Evolutionary conservation across 129 eudicot genomes (phyloP).

Genomic region (Scalesia atractyloides): DNA sequence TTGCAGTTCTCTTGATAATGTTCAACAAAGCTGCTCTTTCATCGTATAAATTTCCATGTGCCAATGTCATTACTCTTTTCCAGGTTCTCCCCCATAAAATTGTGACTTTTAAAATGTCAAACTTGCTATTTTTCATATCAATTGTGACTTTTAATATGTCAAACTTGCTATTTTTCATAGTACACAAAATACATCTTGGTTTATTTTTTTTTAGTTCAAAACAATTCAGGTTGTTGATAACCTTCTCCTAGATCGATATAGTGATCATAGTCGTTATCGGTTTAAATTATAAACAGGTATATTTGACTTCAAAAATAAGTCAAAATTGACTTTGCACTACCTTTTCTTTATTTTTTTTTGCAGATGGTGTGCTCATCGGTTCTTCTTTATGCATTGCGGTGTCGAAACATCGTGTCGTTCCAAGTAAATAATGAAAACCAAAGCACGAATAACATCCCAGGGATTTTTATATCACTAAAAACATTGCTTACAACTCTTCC

Average conservation of each 20-base stretch:
- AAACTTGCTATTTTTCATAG: neutral
- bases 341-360: constrained; percentile 20
- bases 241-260: neutral
- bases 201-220: neutral
- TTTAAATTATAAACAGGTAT: neutral
- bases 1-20: constrained; percentile 69
- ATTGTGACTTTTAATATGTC: neutral
- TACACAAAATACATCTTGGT: neutral
- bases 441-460: constrained; percentile 17
- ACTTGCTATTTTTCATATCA: neutral
- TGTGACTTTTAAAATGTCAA: neutral
- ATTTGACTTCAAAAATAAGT: constrained; percentile 5
- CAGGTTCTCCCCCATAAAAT: constrained; percentile 44
- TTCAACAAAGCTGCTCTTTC: constrained; percentile 86
- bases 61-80: constrained; percentile 75
- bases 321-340: neutral
- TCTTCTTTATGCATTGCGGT: constrained; percentile 44
- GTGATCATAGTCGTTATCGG: neutral
- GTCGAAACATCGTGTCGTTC: constrained; percentile 46
- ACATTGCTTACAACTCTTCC: constrained; percentile 48
- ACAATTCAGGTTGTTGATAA: neutral
- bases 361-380: constrained; percentile 49
- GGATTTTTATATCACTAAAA: constrained; percentile 32
- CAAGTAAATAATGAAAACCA: constrained; percentile 23
- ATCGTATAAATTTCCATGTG: constrained; percentile 67